Base-by-base conservation (phyloP, 345 rosid genomes). In the Eucalyptus sideroxylon region DNA sequence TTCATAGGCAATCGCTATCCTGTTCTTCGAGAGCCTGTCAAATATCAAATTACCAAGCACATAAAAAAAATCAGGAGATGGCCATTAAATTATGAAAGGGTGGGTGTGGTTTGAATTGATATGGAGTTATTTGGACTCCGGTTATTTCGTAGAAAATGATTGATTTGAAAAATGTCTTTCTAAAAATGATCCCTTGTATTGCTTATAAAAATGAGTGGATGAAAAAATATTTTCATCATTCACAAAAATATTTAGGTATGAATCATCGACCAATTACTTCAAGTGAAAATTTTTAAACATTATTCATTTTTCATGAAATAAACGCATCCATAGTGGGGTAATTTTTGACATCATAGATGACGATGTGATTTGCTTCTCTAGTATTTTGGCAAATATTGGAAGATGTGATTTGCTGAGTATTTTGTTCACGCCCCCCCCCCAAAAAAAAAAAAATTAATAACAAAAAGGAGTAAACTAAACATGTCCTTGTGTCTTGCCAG, bases 351-450 rank as follows among this genome's bases (percentile, higher is more conserved):
- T 65, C 34, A 30, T 30, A 65, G 26, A 21, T 65, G 37, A 65
- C 0, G 10, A 3, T 6, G 31, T 30, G 34, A 30, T 16, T 65
- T 65, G 72, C 77, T 67, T 67, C 23, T 67, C 1, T 3, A 31
- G 40, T n/a, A 8, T 67, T n/a, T 67, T 17, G 31, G 81, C 81
- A 69, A 69, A 17, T n/a, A n/a, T n/a, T 67, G 77, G 11, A 65
- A 65, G 40, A n/a, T n/a, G n/a, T n/a, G n/a, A n/a, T n/a, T n/a
- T n/a, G n/a, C n/a, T n/a, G n/a, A n/a, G n/a, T n/a, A n/a, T n/a
- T n/a, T n/a, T n/a, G 55, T 51, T 50, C 53, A 51, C 0, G 2
- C 21, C 21, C 4, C 8, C 8, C 19, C 0, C 17, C 1, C 0
- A 42, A 42, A 42, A 44, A 6, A 16, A 16, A 51, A 62, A 62